Percentiles rank a stretch among this genome's conserved stretches.
phyloP scores from a whole-genome alignment of 257 asterid genomes.

The Buddleja alternifolia region DNA sequence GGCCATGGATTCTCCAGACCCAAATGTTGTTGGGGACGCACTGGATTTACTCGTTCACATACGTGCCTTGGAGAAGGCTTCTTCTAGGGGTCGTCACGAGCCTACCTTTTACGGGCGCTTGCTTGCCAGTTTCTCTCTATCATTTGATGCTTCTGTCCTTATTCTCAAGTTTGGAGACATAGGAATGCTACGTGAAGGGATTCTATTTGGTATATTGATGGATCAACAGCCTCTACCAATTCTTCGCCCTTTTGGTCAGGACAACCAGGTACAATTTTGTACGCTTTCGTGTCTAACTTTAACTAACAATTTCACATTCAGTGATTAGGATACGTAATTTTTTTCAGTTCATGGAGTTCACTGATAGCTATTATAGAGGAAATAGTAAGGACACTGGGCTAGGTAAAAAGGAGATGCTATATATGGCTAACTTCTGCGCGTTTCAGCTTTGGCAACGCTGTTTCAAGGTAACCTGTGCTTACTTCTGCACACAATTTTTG shows the following conservation, averaged over 20 bases:
- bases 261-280: slow-evolving; percentile 55
- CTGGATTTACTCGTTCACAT: slow-evolving; percentile 65
- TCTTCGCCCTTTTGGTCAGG: slow-evolving; percentile 83
- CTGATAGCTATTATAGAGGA: slow-evolving; percentile 55
- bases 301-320: slow-evolving; percentile 15
- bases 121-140: slow-evolving; percentile 77
- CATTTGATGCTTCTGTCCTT: slow-evolving; percentile 86
- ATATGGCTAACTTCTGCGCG: slow-evolving; percentile 73
- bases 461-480: slow-evolving; percentile 60
- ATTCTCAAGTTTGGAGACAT: slow-evolving; percentile 80
- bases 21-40: slow-evolving; percentile 75
- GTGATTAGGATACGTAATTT: slow-evolving; percentile 35
- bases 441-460: slow-evolving; percentile 88
- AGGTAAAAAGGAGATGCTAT: slow-evolving; percentile 74
- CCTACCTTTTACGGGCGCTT: slow-evolving; percentile 89
- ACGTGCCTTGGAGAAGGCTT: slow-evolving; percentile 63
- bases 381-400: slow-evolving; percentile 50
- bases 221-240: slow-evolving; percentile 88
- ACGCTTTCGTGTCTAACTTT: slow-evolving; percentile 21
- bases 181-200: slow-evolving; percentile 94
- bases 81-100: slow-evolving; percentile 70
- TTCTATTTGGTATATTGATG: slow-evolving; percentile 85
- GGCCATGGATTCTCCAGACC: slow-evolving; percentile 91
- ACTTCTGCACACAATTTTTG: slow-evolving; percentile 16
- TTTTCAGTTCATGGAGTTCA: slow-evolving; percentile 57